These are phyloP conservation scores for Byssothecium circinans DNA, from an alignment of 2,329 filamentous ascomycete species.

Conservation along the genomic window DNA sequence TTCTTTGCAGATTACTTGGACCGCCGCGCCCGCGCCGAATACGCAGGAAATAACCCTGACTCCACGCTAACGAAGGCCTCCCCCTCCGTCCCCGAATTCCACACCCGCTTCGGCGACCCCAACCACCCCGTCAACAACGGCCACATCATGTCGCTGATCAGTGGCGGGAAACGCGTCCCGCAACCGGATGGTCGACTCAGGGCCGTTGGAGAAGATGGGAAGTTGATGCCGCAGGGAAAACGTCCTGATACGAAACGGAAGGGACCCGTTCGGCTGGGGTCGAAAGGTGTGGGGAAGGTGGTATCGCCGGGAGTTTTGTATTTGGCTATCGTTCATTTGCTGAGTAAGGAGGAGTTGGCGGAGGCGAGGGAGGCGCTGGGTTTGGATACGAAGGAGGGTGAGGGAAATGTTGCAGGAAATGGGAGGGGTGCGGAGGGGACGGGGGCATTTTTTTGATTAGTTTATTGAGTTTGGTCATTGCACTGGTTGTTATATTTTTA, in stretches of 20 bases:
- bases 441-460: no score
- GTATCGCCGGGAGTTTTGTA: slow-evolving; percentile 22
- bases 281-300: slow-evolving; percentile 15
- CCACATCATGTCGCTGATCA: slow-evolving; percentile 50
- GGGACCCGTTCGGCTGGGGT: slow-evolving; percentile 11
- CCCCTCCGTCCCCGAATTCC: slow-evolving; percentile 40
- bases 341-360: slow-evolving; percentile 24
- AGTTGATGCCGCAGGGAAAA: slow-evolving; percentile 15
- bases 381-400: slow-evolving; percentile 9
- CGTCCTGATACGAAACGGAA: slow-evolving; percentile 2
- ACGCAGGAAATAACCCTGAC: slow-evolving; percentile 44
- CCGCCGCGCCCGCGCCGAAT: slow-evolving; percentile 51
- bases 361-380: slow-evolving; percentile 12
- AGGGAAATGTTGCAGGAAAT: slow-evolving; percentile 7
- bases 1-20: slow-evolving; percentile 56
- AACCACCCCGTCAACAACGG: slow-evolving; percentile 56
- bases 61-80: slow-evolving; percentile 30
- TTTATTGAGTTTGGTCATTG: no score
- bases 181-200: slow-evolving; percentile 10
- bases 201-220: slow-evolving; percentile 16
- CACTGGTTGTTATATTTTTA: no score
- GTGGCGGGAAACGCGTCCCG: slow-evolving; percentile 14
- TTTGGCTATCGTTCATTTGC: slow-evolving; percentile 29
- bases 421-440: neutral
- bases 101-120: slow-evolving; percentile 55